A percentile compares a stretch with the other conserved stretches of the same genome.
Evolutionary conservation across 257 asterid genomes (phyloP).

Genomic region (Solanum clarkiae): DNA sequence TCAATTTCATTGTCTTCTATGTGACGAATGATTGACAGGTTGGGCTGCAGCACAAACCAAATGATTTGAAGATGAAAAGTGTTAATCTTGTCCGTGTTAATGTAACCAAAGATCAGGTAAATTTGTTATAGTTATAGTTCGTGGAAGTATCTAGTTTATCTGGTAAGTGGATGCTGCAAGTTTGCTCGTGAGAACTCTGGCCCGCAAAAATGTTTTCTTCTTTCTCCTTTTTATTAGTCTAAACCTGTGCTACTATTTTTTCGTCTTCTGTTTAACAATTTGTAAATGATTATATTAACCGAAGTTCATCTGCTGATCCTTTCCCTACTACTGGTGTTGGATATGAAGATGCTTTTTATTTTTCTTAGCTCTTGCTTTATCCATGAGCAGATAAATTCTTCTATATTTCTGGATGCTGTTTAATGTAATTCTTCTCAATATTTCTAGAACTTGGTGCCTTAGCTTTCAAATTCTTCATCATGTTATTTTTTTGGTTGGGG

Average conservation of each 20-base stretch:
- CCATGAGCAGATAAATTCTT: not conserved
- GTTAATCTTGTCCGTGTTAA: slow-evolving; percentile 56
- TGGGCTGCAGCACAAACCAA: slow-evolving; percentile 59
- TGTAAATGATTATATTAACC: not conserved
- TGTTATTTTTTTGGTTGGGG: not conserved
- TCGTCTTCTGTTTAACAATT: not conserved
- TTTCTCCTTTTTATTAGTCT: not conserved
- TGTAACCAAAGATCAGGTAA: slow-evolving; percentile 49
- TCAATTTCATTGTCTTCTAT: not conserved
- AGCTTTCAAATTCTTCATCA: not conserved
- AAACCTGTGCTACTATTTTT: not conserved
- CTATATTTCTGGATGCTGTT: not conserved
- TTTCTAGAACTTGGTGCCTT: not conserved
- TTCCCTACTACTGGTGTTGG: not conserved
- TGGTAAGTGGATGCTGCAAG: not conserved
- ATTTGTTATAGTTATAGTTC: slow-evolving; percentile 8
- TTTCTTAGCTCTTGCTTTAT: not conserved
- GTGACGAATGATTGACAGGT: slow-evolving; percentile 35
- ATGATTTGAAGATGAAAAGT: slow-evolving; percentile 48
- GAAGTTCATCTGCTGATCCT: not conserved
- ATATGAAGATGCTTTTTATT: not conserved
- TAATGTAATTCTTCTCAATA: not conserved
- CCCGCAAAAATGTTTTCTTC: not conserved
- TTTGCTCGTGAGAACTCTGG: not conserved
- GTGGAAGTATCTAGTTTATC: not conserved